Conservation (phyloP, 1,284 basidiomycete species). For the Cutaneotrichosporon sp. region DNA sequence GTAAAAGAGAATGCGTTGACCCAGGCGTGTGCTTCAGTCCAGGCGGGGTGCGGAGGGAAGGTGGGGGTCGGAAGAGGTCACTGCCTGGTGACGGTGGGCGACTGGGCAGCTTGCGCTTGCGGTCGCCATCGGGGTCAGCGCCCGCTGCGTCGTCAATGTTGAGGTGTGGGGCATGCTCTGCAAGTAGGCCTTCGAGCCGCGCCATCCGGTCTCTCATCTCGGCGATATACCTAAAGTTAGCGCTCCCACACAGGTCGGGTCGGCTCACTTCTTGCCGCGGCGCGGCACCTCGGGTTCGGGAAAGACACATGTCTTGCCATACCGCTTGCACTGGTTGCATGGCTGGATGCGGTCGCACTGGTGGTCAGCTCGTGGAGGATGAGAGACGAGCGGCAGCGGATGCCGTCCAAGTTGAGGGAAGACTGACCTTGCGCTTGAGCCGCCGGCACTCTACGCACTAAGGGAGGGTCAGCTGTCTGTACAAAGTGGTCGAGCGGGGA, state of each 20-base stretch:
- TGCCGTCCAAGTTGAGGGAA: background rate
- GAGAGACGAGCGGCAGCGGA: slow-evolving; percentile 10
- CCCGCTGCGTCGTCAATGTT: slow-evolving; percentile 13
- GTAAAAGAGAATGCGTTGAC: background rate
- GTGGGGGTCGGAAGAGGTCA: background rate
- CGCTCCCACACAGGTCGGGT: background rate
- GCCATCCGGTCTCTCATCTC: slow-evolving; percentile 27
- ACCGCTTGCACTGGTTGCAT: slow-evolving; percentile 27
- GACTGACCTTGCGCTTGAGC: slow-evolving; percentile 29
- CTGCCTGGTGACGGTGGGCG: background rate
- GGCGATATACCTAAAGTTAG: slow-evolving; percentile 26
- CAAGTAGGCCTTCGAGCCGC: slow-evolving; percentile 23
- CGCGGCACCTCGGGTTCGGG: slow-evolving; percentile 21
- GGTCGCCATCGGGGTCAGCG: slow-evolving; percentile 8
- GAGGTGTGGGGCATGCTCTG: slow-evolving; percentile 19
- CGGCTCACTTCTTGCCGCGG: slow-evolving; percentile 20
- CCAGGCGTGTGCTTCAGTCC: background rate
- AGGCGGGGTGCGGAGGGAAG: slow-evolving; percentile 6
- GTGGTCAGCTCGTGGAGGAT: background rate
- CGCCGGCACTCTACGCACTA: slow-evolving; percentile 32
- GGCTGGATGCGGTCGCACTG: slow-evolving; percentile 29
- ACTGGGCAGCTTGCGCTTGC: slow-evolving; percentile 1
- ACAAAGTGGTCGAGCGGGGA: background rate
- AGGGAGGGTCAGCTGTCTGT: background rate
- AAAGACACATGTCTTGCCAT: slow-evolving; percentile 27